Evolutionary conservation across 805 yeast genomes (phyloP).

Genomic region (Ogataea nitratoaversa): DNA sequence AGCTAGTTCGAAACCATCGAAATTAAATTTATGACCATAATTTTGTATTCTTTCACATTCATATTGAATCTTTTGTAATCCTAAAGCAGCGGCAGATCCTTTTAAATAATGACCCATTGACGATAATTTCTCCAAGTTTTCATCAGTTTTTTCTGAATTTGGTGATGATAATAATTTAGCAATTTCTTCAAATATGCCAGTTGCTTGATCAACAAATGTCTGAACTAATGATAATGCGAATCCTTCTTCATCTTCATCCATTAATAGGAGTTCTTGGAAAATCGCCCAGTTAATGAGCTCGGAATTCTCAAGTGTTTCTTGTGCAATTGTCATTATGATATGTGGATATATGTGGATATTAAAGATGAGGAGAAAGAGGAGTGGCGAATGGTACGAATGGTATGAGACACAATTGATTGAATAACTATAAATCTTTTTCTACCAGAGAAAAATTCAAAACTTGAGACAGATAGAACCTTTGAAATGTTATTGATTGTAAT

Average conservation of each 20-base stretch:
- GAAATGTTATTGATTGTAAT: no score
- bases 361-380: no score
- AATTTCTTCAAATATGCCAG: constrained; percentile 71
- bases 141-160: constrained; percentile 24
- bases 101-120: constrained; percentile 87
- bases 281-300: constrained; percentile 87
- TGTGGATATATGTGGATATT: background rate
- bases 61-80: constrained; percentile 73
- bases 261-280: constrained; percentile 79
- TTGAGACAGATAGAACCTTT: no score
- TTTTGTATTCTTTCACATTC: constrained; percentile 94
- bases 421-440: no score
- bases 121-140: constrained; percentile 55
- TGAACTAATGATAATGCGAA: constrained; percentile 74
- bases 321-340: constrained; percentile 20
- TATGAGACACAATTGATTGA: no score
- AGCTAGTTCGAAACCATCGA: constrained; percentile 23
- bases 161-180: constrained; percentile 41
- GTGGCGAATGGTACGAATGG: no score
- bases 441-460: no score
- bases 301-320: constrained; percentile 34
- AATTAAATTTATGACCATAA: constrained; percentile 54
- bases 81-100: constrained; percentile 94
- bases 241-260: constrained; percentile 97
- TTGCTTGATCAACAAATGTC: constrained; percentile 88